phyloP scores from a whole-genome alignment of 2,329 filamentous ascomycete genomes.

The Zasmidium cellare region DNA sequence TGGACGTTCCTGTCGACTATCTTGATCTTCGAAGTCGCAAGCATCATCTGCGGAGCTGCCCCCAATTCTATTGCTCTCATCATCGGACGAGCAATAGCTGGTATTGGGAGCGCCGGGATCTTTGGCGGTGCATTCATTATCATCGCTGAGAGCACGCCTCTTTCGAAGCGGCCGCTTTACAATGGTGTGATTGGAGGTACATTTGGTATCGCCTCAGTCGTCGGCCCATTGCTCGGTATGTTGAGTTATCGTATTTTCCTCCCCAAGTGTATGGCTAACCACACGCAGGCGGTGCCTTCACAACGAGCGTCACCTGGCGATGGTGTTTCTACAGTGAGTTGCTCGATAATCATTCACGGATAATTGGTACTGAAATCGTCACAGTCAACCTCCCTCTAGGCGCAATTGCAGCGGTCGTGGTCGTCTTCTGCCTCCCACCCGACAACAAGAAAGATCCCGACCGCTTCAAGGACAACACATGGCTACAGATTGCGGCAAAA shows the following conservation, averaged over 20 bases:
- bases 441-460: conserved; percentile 42
- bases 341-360: conserved; percentile 43
- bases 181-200: conserved; percentile 38
- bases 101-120: conserved; percentile 55
- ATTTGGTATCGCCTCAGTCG: conserved; percentile 45
- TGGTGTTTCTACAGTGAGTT: conserved; percentile 55
- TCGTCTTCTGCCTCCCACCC: conserved; percentile 28
- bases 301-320: conserved; percentile 48
- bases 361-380: background rate
- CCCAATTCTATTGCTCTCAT: conserved; percentile 52
- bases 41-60: conserved; percentile 52
- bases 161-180: conserved; percentile 17
- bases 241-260: no score
- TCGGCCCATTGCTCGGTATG: conserved; percentile 50
- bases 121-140: conserved; percentile 41
- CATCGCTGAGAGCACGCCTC: conserved; percentile 14
- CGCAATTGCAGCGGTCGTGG: conserved; percentile 32
- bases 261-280: conserved; percentile 22
- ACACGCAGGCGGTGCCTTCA: conserved; percentile 52
- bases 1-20: conserved; percentile 43
- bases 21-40: conserved; percentile 47
- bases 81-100: conserved; percentile 53
- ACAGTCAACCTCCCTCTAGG: conserved; percentile 51
- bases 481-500: conserved; percentile 19
- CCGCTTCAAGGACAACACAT: conserved; percentile 36